These are phyloP conservation scores for Penicillium verhagenii DNA, from an alignment of 495 filamentous ascomycete species.

Conservation along the genomic window DNA sequence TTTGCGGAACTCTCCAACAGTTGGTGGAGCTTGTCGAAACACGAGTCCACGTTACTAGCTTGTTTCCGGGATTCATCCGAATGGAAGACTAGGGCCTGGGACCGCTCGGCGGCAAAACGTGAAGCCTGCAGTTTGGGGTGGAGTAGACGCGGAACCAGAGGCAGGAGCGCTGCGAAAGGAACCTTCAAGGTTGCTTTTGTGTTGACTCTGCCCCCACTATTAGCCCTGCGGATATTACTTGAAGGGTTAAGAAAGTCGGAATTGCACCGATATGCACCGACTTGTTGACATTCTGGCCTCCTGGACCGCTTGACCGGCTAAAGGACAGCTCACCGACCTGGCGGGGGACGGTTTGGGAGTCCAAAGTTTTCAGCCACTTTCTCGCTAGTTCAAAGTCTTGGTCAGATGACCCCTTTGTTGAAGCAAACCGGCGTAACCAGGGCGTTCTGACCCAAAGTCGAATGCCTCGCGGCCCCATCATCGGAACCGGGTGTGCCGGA, in stretches of 20 bases:
- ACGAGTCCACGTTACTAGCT: constrained; percentile 61
- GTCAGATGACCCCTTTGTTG: constrained; percentile 31
- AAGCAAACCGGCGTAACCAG: constrained; percentile 15
- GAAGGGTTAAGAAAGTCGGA: constrained; percentile 12
- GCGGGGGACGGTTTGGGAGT: constrained; percentile 61
- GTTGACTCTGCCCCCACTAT: constrained; percentile 64
- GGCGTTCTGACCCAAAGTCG: constrained; percentile 1
- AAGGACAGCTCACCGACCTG: constrained; percentile 65
- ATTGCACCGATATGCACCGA: constrained; percentile 71
- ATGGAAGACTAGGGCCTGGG: constrained; percentile 65
- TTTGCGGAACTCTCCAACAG: constrained; percentile 54
- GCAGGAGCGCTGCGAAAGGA: constrained; percentile 55
- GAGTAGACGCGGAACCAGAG: constrained; percentile 65
- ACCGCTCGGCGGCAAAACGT: constrained; percentile 66
- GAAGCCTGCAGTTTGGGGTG: constrained; percentile 61
- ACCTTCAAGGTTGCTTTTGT: constrained; percentile 82
- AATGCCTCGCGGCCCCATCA: neutral
- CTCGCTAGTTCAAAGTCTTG: constrained; percentile 69
- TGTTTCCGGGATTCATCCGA: constrained; percentile 66
- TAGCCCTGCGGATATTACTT: constrained; percentile 2
- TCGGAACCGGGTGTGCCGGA: neutral
- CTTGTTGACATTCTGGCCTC: constrained; percentile 98
- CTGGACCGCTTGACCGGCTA: constrained; percentile 86
- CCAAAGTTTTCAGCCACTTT: constrained; percentile 70
- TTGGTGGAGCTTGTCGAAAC: constrained; percentile 60